A percentile compares a stretch with the other conserved stretches of the same genome.
These are phyloP conservation scores for Chaetomium olivaceum DNA, from an alignment of 2,329 filamentous ascomycete species.

Conservation along the genomic window DNA sequence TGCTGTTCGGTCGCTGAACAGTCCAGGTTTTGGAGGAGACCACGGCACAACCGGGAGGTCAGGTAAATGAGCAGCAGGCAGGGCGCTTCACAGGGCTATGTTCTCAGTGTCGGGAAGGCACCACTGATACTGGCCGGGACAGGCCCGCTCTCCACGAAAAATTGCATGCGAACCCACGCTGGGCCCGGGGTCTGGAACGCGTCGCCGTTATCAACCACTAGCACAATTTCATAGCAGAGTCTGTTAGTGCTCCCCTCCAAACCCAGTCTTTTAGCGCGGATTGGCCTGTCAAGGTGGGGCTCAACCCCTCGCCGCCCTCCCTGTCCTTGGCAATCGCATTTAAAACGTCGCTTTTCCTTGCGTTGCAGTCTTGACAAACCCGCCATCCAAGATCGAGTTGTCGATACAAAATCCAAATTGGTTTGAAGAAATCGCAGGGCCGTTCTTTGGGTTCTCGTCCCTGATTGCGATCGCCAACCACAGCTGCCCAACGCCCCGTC, in stretches of 20 bases:
- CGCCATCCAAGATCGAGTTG: background rate
- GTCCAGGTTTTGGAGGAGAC: conserved; percentile 29
- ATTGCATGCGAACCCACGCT: conserved; percentile 24
- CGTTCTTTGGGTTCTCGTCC: background rate
- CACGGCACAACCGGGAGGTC: conserved; percentile 25
- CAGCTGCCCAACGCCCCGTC: conserved; percentile 1
- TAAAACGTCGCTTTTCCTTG: conserved; percentile 8
- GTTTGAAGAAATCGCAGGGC: background rate
- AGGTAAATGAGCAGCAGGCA: conserved; percentile 26
- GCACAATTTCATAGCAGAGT: background rate
- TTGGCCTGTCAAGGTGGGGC: conserved; percentile 26
- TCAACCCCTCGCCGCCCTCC: conserved; percentile 19
- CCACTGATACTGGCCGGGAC: conserved; percentile 15
- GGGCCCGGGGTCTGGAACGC: conserved; percentile 14
- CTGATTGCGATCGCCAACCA: conserved; percentile 1
- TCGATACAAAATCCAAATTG: background rate
- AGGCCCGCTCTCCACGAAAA: conserved; percentile 23
- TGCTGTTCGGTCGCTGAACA: conserved; percentile 29
- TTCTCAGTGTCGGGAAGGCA: conserved; percentile 21
- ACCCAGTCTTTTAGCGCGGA: conserved; percentile 8
- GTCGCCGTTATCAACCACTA: conserved; percentile 15
- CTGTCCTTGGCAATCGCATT: conserved; percentile 22
- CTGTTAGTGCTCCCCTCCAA: conserved; percentile 23
- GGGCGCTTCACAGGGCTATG: conserved; percentile 27
- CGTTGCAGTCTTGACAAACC: background rate